Evolutionary conservation across 371 early-diverging fungal genomes (phyloP).

Genomic region (Actinomortierella wolfii): DNA sequence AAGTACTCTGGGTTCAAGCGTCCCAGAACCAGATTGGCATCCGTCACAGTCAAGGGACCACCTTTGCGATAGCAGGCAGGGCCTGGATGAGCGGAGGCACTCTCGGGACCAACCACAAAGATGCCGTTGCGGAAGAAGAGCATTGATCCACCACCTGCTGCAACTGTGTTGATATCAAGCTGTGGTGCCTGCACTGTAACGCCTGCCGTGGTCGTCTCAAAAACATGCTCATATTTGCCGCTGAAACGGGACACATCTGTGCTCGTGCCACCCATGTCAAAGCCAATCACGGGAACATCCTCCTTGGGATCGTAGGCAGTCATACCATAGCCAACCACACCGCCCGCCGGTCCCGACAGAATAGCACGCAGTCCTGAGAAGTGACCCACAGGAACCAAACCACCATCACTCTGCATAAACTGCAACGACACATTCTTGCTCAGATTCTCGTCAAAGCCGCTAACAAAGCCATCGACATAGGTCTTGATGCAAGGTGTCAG

Average conservation of each 20-base stretch:
- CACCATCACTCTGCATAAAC: constrained; percentile 98
- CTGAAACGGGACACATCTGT: constrained; percentile 96
- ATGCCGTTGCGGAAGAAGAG: constrained; percentile 92
- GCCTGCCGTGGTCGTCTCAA: constrained; percentile 94
- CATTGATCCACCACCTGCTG: constrained; percentile 96
- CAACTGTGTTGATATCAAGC: constrained; percentile 94
- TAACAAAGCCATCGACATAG: constrained; percentile 82
- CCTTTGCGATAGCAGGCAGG: constrained; percentile 95
- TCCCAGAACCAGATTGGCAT: constrained; percentile 91
- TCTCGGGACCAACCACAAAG: constrained; percentile 94
- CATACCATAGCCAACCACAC: constrained; percentile 91
- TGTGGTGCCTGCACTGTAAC: constrained; percentile 95
- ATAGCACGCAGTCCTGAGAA: constrained; percentile 92
- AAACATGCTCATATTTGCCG: constrained; percentile 91
- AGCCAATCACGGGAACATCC: constrained; percentile 84
- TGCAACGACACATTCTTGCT: constrained; percentile 70
- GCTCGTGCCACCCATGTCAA: constrained; percentile 97
- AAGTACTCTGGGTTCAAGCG: constrained; percentile 88
- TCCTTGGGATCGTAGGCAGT: constrained; percentile 70
- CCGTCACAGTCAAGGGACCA: constrained; percentile 92
- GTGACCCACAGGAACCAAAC: constrained; percentile 79
- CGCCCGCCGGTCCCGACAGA: constrained; percentile 95
- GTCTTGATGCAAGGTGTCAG: constrained; percentile 89
- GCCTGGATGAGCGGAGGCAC: constrained; percentile 95
- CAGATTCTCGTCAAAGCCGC: constrained; percentile 84